Evolutionary conservation across 805 yeast genomes (phyloP).

Genomic region (Lipomyces oligophaga): DNA sequence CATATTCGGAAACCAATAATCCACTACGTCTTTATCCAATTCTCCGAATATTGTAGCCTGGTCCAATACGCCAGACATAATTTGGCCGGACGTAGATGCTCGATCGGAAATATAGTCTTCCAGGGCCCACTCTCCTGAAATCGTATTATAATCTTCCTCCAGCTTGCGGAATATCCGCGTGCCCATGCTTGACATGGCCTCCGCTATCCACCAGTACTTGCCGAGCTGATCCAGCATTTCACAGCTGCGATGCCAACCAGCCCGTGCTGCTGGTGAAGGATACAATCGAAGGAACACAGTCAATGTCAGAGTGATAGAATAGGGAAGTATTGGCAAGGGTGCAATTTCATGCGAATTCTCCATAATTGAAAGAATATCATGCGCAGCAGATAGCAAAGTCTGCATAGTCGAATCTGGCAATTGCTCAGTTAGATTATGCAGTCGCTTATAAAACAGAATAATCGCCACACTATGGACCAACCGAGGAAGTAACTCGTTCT

Average conservation of each 20-base stretch:
- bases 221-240: slow-evolving; percentile 18
- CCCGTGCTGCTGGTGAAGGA: slow-evolving; percentile 28
- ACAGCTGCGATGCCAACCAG: slow-evolving; percentile 21
- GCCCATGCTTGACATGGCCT: slow-evolving; percentile 27
- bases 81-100: slow-evolving; percentile 9
- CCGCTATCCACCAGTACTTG: slow-evolving; percentile 27
- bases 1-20: slow-evolving; percentile 31
- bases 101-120: slow-evolving; percentile 16
- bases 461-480: slow-evolving; percentile 33
- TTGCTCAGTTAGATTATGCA: slow-evolving; percentile 17
- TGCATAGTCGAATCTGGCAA: slow-evolving; percentile 20
- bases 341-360: slow-evolving; percentile 20
- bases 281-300: slow-evolving; percentile 38
- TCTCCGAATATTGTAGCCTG: slow-evolving; percentile 32
- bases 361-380: slow-evolving; percentile 14
- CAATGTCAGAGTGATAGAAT: slow-evolving; percentile 36
- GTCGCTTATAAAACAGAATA: slow-evolving; percentile 37
- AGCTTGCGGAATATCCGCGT: slow-evolving; percentile 21
- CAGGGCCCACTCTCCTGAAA: slow-evolving; percentile 9
- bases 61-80: slow-evolving; percentile 24
- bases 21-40: slow-evolving; percentile 29
- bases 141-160: slow-evolving; percentile 18
- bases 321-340: slow-evolving; percentile 37
- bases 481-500: slow-evolving; percentile 18
- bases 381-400: slow-evolving; percentile 16